Evolutionary conservation across 75 land plant species (phyloP), one percentile per base, ranked within the genome.

Genomic region (Pinus tabuliformis): DNA sequence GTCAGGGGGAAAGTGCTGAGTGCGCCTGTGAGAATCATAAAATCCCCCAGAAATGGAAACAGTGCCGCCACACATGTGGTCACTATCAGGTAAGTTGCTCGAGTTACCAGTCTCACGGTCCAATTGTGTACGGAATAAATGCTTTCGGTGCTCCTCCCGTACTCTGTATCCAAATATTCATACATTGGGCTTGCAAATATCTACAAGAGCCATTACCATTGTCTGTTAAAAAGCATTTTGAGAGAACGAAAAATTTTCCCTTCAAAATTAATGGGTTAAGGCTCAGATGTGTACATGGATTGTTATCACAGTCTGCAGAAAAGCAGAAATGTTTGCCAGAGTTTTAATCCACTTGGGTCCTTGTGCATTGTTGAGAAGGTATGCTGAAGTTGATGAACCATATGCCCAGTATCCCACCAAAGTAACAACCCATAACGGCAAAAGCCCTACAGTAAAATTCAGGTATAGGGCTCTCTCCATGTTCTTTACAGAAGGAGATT

Each of bases 171-270:
- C 85, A 88, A 52, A 65, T 86, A 94, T 74, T 94, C 97, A 52
- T 94, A 94, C 89, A 90, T 86, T 20, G 97, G 97, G 59, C 92
- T 92, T 18, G 97, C 97, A 83, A 88, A 92, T 75, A 94, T 89
- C 96, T 93, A 54, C 45, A 42, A 57, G 17, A 18, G 68, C 72
- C n/a, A n/a, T 36, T 5, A 18, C 21, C 20, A 42, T 57, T 36
- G 5, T 26, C 6, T 58, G 60, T 58, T 58, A 58, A n/a, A 28
- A 8, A 15, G 39, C 61, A 59, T 59, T 59, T 59, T 59, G 11
- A 59, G 5, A 49, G 0, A 49, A 49, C 1, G 54, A 26, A 26
- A 26, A 33, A 33, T 8, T 9, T 18, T 21, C 22, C 9, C 8
- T 18, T 59, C 9, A n/a, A 59, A 59, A 1, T 59, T 59, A 59